Base-by-base conservation (phyloP, 495 filamentous ascomycete species). In the Penicillium maclennaniae region DNA sequence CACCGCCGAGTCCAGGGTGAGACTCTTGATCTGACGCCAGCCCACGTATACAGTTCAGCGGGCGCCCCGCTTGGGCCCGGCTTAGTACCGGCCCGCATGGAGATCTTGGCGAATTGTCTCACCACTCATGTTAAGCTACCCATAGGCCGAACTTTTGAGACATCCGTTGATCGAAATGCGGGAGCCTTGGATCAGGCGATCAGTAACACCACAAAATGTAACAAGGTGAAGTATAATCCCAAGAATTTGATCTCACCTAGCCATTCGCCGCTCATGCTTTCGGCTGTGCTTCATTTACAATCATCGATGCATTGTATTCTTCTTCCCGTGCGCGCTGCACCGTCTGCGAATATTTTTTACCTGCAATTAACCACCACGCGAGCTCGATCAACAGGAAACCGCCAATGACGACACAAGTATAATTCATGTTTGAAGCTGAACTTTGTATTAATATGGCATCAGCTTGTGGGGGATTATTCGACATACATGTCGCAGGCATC, bases 381-480 rank as follows among this genome's bases (percentile, higher is more conserved):
- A 69, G 53, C 44, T 74, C 70, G 25, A 79, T 62, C 0, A 77
- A 47, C 1, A 82, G 54, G 34, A 84, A 69, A 0, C 85, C 84
- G 1, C 75, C 83, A 8, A 84, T 75, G 41, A 87, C 83, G 0
- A 84, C 80, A 44, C 76, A 80, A 1, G 84, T 85, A 58, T 87
- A 88, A 49, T 88, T 89, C 86, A 89, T 88, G n/a, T 77, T 79
- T 8, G 72, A 68, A 7, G 66, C 75, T 39, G 16, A 20, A 26
- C 5, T 6, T 10, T 2, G 28, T 48, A 8, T 20, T 27, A 49
- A 19, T 38, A 15, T 8, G n/a, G 3, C 0, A 2, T 16, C 7
- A 7, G 3, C 2, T 16, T 2, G 19, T 5, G 6, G 20, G 3
- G 5, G 16, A 16, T 19, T 2, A n/a, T 19, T 40, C 17, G 17